phyloP scores from a whole-genome alignment of 805 yeast genomes.

The Candida ascalaphidarum region DNA sequence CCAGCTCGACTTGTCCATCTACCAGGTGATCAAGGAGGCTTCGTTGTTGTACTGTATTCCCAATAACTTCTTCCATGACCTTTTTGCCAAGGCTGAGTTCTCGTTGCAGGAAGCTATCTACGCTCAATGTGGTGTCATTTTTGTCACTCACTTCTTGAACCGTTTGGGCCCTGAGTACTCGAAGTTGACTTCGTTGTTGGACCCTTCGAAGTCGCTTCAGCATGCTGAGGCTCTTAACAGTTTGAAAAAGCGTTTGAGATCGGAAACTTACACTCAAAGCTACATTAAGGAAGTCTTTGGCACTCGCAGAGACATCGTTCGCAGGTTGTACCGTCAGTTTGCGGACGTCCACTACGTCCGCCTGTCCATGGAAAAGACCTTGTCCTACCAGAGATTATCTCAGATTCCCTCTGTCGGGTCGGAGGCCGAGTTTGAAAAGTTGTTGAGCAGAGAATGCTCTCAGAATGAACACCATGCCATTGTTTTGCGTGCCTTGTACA shows the following conservation, averaged over 20 bases:
- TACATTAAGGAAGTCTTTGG: constrained; percentile 73
- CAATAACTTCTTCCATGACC: constrained; percentile 66
- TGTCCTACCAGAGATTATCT: constrained; percentile 81
- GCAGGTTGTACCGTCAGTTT: constrained; percentile 81
- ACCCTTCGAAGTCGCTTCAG: constrained; percentile 49
- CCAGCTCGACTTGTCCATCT: constrained; percentile 66
- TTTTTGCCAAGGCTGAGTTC: constrained; percentile 66
- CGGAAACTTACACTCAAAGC: constrained; percentile 86
- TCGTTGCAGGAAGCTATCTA: constrained; percentile 92
- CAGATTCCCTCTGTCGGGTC: constrained; percentile 65
- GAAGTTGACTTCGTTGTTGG: constrained; percentile 57
- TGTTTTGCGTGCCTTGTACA: constrained; percentile 73
- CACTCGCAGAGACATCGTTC: constrained; percentile 60
- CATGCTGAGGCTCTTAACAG: constrained; percentile 70
- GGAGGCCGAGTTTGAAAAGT: constrained; percentile 65
- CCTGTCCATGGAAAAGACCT: constrained; percentile 61
- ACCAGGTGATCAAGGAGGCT: constrained; percentile 90
- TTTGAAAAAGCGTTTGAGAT: constrained; percentile 81
- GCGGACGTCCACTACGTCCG: constrained; percentile 85
- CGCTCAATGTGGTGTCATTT: constrained; percentile 88
- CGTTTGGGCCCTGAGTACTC: constrained; percentile 87
- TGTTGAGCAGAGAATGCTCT: constrained; percentile 60
- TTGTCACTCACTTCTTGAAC: constrained; percentile 90
- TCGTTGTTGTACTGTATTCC: constrained; percentile 89
- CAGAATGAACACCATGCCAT: constrained; percentile 74